These are phyloP conservation scores for Choricystis sp. DNA, from an alignment of 139 green algal genomes.

Conservation along the genomic window DNA sequence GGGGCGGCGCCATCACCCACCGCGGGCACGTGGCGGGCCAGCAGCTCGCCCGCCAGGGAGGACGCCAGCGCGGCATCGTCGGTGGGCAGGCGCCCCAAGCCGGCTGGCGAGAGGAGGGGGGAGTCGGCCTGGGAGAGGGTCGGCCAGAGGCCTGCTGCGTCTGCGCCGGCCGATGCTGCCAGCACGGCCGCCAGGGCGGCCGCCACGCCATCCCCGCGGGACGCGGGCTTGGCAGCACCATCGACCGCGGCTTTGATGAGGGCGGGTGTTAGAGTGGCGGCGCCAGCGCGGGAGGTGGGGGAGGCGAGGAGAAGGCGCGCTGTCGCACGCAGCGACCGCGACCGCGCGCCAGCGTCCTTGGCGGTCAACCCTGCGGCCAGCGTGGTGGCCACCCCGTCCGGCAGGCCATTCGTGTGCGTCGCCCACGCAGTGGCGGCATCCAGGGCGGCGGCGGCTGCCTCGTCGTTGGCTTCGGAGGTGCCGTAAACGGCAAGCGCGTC, in stretches of 20 bases:
- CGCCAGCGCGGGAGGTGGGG: not conserved
- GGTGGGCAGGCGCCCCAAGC: constrained; percentile 27
- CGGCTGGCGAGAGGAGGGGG: constrained; percentile 26
- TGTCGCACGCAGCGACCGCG: not conserved
- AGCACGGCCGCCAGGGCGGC: constrained; percentile 18
- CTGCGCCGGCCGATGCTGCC: not conserved
- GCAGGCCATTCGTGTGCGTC: not conserved
- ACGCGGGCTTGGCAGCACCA: constrained; percentile 26
- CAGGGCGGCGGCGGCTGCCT: not conserved
- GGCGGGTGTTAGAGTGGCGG: constrained; percentile 4
- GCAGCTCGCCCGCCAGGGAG: constrained; percentile 14
- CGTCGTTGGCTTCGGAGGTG: not conserved
- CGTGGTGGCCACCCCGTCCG: not conserved
- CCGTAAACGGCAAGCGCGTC: not conserved
- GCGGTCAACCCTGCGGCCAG: not conserved
- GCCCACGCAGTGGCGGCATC: not conserved
- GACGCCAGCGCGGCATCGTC: constrained; percentile 20
- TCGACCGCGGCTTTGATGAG: constrained; percentile 27
- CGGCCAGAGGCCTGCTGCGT: constrained; percentile 16
- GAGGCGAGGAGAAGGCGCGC: not conserved
- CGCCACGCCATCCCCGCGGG: constrained; percentile 19
- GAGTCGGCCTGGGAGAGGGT: constrained; percentile 17
- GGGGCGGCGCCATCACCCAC: constrained; percentile 8
- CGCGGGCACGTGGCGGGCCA: constrained; percentile 6
- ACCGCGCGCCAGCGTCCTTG: not conserved